phyloP scores from a whole-genome alignment of 176 grass and related monocot species.

The Triticum dicoccoides region DNA sequence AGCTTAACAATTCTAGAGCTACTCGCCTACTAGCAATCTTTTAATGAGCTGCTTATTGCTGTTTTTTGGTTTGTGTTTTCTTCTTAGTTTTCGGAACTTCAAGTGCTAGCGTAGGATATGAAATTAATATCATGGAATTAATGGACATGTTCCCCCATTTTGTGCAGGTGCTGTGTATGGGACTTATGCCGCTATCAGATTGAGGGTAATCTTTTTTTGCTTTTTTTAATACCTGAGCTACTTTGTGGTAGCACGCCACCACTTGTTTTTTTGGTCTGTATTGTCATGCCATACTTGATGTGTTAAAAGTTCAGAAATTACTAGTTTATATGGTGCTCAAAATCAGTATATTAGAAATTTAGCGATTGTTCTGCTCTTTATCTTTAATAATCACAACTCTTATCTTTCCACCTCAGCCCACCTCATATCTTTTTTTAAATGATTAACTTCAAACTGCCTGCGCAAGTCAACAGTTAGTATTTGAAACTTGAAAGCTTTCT shows the following conservation, averaged over 20 bases:
- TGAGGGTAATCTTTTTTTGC: conserved; percentile 44
- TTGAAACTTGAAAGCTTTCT: neutral
- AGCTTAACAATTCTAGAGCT: neutral
- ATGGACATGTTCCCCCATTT: neutral
- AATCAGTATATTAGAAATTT: neutral
- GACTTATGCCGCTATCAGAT: conserved; percentile 90
- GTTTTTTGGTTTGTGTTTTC: neutral
- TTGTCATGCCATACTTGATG: neutral
- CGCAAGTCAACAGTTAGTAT: neutral
- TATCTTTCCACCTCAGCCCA: neutral
- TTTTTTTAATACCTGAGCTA: neutral
- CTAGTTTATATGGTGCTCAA: neutral
- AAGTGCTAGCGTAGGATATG: neutral
- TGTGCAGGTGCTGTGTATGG: conserved; percentile 88
- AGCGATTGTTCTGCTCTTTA: neutral
- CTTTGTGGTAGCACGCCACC: neutral
- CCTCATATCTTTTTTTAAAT: neutral
- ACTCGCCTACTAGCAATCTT: neutral
- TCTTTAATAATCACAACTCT: neutral
- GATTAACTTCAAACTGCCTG: neutral
- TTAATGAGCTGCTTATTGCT: neutral
- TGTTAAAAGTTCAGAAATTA: neutral
- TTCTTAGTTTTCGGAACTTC: neutral
- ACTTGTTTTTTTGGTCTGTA: neutral
- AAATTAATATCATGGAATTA: neutral